phyloP scores from a whole-genome alignment of 2,329 filamentous ascomycete species.

The Aspergillus hiratsukae region DNA sequence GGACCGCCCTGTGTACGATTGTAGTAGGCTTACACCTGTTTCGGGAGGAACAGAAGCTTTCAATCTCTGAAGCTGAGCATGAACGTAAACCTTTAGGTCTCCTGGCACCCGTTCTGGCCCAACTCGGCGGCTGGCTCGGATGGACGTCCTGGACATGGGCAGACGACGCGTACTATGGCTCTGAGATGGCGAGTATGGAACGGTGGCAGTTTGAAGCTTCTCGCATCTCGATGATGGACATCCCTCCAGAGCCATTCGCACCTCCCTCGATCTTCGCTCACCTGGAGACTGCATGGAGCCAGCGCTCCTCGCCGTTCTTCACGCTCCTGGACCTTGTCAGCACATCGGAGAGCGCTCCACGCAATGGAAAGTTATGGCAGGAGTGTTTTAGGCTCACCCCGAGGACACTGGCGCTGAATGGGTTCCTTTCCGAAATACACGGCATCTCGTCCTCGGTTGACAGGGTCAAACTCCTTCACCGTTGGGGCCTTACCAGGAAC shows the following conservation, averaged over 20 bases:
- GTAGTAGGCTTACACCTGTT: conserved; percentile 75
- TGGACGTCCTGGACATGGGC: conserved; percentile 62
- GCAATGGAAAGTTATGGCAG: conserved; percentile 30
- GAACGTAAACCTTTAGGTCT: conserved; percentile 43
- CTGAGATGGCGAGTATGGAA: conserved; percentile 55
- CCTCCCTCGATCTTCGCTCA: conserved; percentile 59
- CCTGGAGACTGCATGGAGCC: conserved; percentile 41
- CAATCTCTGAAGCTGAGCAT: conserved; percentile 53
- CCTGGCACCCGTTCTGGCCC: conserved; percentile 70
- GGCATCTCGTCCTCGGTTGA: conserved; percentile 50
- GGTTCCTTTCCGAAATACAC: conserved; percentile 59
- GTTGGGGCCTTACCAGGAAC: conserved; percentile 58
- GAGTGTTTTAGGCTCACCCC: conserved; percentile 49
- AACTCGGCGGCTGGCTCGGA: conserved; percentile 76
- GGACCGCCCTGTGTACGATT: conserved; percentile 63
- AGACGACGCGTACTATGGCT: conserved; percentile 52
- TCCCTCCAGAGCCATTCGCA: conserved; percentile 48
- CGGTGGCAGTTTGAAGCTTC: conserved; percentile 55
- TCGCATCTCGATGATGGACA: conserved; percentile 39
- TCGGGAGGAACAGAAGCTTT: conserved; percentile 84
- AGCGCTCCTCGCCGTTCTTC: conserved; percentile 40
- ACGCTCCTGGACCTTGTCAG: conserved; percentile 48
- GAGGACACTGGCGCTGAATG: conserved; percentile 65
- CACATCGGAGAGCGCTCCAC: conserved; percentile 23
- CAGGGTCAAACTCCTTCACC: conserved; percentile 69